These are phyloP conservation scores for Stygiomarasmius scandens DNA, from an alignment of 1,284 basidiomycete species.

Conservation along the genomic window DNA sequence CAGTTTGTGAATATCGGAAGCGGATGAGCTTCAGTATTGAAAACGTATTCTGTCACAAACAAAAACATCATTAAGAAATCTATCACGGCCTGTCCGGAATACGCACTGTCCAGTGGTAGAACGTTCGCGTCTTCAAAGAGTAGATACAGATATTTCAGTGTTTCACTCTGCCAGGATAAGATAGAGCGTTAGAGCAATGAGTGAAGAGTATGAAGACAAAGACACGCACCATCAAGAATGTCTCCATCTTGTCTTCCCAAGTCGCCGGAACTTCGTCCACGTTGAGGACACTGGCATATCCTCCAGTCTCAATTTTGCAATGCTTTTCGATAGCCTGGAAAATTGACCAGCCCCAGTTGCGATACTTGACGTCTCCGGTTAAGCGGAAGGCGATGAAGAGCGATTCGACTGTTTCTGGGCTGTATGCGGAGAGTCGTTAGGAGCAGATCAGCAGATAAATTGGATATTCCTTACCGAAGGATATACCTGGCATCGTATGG, in stretches of 20 bases:
- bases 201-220: not conserved
- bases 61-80: not conserved
- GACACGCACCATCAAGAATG: slow-evolving; percentile 83
- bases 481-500: slow-evolving; percentile 90
- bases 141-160: slow-evolving; percentile 93
- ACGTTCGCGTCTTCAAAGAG: slow-evolving; percentile 81
- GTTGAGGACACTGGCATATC: slow-evolving; percentile 85
- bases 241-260: slow-evolving; percentile 92
- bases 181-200: not conserved
- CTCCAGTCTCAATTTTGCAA: slow-evolving; percentile 75
- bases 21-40: slow-evolving; percentile 89
- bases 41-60: slow-evolving; percentile 74
- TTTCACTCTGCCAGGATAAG: slow-evolving; percentile 73
- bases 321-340: slow-evolving; percentile 90
- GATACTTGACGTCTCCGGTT: slow-evolving; percentile 83
- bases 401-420: slow-evolving; percentile 94
- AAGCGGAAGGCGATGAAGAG: slow-evolving; percentile 87
- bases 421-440: slow-evolving; percentile 27
- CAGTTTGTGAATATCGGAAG: slow-evolving; percentile 60
- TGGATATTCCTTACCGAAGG: slow-evolving; percentile 54
- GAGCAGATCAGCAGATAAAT: not conserved
- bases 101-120: slow-evolving; percentile 75
- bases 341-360: slow-evolving; percentile 87
- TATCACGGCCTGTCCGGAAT: not conserved
- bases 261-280: slow-evolving; percentile 74